Base-by-base conservation (phyloP, 257 asterid genomes). In the Primulina huaijiensis region DNA sequence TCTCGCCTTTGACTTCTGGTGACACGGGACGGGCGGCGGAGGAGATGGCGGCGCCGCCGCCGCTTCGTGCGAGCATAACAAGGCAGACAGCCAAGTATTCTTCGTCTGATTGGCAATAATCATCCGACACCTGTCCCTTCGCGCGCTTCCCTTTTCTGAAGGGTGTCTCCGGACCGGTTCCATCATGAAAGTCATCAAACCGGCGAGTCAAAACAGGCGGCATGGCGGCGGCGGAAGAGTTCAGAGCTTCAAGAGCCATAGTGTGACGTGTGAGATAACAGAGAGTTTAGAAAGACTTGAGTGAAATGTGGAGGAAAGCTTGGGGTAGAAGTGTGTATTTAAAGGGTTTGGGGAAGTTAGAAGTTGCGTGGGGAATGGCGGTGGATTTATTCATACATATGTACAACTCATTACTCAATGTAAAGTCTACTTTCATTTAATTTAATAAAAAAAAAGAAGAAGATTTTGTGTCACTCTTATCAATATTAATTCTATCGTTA, bases 361-460 rank as follows among this genome's bases (percentile, higher is more conserved):
- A 75, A 72, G 92, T 89, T 80, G 89, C 93, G 92, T 89, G 85
- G 65, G 92, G 84, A 80, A 74, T 75, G 93, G 82, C 89, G 57
- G 57, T 50, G 57, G n/a, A 23, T 23, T 23, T 23, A 23, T 23
- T 23, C 25, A 23, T 23, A 23, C 25, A 23, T 23, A 23, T 23
- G 25, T 23, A 23, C 25, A 23, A 23, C 25, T 23, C 25, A 23
- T 23, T 23, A 0, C 25, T 23, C 25, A 1, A 23, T 23, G 1
- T 23, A 23, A 23, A 23, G 25, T 23, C 25, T 23, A 23, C 25
- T 23, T 23, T 23, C 25, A 23, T 23, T 23, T 23, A 23, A 23
- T 23, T 23, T 23, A 23, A 23, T 23, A 23, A 23, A 23, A 23
- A 21, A 23, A 23, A 23, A 0, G 25, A 23, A 0, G 25, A 23